Conservation (phyloP, 1,284 basidiomycete genomes). For the Leccinum griseonigrum region DNA sequence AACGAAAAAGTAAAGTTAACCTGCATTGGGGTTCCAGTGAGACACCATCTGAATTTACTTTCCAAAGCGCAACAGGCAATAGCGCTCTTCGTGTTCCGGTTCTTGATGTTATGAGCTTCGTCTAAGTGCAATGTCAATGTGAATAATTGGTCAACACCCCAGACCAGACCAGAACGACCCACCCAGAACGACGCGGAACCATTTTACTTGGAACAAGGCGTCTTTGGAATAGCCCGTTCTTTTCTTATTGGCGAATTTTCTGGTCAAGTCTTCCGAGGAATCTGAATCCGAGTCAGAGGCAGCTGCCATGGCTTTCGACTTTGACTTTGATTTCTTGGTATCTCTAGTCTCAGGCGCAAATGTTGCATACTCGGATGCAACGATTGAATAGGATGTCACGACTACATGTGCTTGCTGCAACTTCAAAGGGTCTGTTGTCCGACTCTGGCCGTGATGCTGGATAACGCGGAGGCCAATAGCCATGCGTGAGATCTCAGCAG, state of each 20-base stretch:
- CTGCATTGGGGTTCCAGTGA: slow-evolving; percentile 89
- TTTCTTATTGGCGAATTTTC: slow-evolving; percentile 34
- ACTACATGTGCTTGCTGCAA: slow-evolving; percentile 74
- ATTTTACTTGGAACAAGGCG: slow-evolving; percentile 79
- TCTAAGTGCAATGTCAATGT: slow-evolving; percentile 47
- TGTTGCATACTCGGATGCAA: slow-evolving; percentile 69
- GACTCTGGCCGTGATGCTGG: slow-evolving; percentile 77
- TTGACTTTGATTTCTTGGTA: slow-evolving; percentile 40
- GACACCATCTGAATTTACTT: slow-evolving; percentile 83
- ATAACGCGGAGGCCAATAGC: slow-evolving; percentile 67
- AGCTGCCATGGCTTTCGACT: slow-evolving; percentile 23
- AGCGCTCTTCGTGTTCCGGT: slow-evolving; percentile 79
- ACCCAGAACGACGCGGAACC: slow-evolving; percentile 88
- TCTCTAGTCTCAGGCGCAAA: slow-evolving; percentile 49
- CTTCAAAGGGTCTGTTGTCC: slow-evolving; percentile 62
- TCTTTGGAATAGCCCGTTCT: slow-evolving; percentile 44
- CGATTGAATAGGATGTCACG: slow-evolving; percentile 80
- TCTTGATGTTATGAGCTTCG: slow-evolving; percentile 98
- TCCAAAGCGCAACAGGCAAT: slow-evolving; percentile 79
- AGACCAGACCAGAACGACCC: slow-evolving; percentile 11
- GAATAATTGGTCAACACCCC: neutral
- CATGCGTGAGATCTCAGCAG: slow-evolving; percentile 80
- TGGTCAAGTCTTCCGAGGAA: slow-evolving; percentile 30
- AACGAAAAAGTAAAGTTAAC: slow-evolving; percentile 27
- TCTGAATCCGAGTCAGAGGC: slow-evolving; percentile 41